Evolutionary conservation across 768 basidiomycete genomes (phyloP), one percentile per base, ranked within the genome.

Genomic region (Leccinum incarnatum): DNA sequence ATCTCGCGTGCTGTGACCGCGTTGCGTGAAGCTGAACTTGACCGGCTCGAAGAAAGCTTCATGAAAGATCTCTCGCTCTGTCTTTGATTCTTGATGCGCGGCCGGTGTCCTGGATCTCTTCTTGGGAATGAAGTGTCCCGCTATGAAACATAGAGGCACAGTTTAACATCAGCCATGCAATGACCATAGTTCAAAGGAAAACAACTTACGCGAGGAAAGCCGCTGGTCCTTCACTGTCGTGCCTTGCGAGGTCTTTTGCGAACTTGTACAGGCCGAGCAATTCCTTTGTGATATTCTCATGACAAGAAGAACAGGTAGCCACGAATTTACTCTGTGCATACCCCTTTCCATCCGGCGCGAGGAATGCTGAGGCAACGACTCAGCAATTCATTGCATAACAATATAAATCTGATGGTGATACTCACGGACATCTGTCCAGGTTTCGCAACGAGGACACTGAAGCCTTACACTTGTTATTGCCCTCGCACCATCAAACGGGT

Each of bases 291-390:
- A 84, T 78, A 0, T 36, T 49, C 47, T 68, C 62, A 0, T 36
- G 23, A 56, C 23, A n/a, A 4, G 53, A 29, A 56, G 19, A 19
- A 19, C 83, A 84, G 12, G 8, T 8, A 0, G 60, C 37, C 3
- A 11, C 51, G 55, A 84, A 84, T 2, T 65, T 64, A 7, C 69
- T 70, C 59, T 84, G 83, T 3, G 78, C 66, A 60, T 83, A 84
- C 0, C 83, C 83, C 0, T 66, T 74, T 3, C 78, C 81, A 0
- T 65, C 50, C 0, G 60, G 54, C 3, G 67, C 74, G 54, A 80
- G 63, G 47, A 78, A 76, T 2, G 75, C 81, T 83, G 37, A 48
- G 19, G 10, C 19, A 10, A 45, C n/a, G n/a, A 11, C 8, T 19
- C n/a, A 45, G 42, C 4, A n/a, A 45, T 10, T 45, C 45, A 46